These are phyloP conservation scores for Sporothrix dimorphospora DNA, from an alignment of 2,329 filamentous ascomycete genomes.

Conservation along the genomic window DNA sequence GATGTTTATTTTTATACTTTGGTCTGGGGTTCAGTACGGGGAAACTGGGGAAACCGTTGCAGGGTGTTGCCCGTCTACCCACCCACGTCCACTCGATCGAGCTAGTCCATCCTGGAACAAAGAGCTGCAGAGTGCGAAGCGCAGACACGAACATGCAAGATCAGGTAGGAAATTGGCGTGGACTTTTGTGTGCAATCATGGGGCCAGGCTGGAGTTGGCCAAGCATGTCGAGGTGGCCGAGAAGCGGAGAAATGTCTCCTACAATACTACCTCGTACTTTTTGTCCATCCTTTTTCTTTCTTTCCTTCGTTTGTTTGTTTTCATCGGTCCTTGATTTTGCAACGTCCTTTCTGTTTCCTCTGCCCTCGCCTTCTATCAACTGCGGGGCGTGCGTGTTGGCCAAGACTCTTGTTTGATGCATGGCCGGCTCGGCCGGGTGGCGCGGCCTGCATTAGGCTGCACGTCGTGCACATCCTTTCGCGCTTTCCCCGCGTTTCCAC, in stretches of 20 bases:
- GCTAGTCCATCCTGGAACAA: not conserved
- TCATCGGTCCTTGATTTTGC: not conserved
- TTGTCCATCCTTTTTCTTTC: not conserved
- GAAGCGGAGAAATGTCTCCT: not conserved
- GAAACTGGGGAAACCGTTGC: not conserved
- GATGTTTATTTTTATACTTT: conserved; percentile 6
- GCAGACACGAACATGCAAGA: not conserved
- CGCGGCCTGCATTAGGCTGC: conserved; percentile 17
- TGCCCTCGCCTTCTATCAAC: not conserved
- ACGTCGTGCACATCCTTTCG: not conserved
- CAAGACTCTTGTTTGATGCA: not conserved
- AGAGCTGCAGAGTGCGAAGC: not conserved
- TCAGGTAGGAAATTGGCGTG: not conserved
- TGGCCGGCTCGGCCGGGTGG: conserved; percentile 7
- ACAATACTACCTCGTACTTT: not conserved
- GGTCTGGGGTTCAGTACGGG: not conserved
- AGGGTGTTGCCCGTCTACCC: not conserved
- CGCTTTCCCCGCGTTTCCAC: conserved; percentile 5
- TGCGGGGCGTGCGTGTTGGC: not conserved
- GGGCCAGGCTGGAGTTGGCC: too few relatives aligned
- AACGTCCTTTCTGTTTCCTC: not conserved
- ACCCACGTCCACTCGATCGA: not conserved
- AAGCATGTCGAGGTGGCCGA: not conserved
- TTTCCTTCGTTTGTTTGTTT: not conserved
- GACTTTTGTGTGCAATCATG: not conserved